Evolutionary conservation across 2,329 filamentous ascomycete genomes (phyloP), one percentile per base, ranked within the genome.

Genomic region (Myriosclerotinia curreyana): DNA sequence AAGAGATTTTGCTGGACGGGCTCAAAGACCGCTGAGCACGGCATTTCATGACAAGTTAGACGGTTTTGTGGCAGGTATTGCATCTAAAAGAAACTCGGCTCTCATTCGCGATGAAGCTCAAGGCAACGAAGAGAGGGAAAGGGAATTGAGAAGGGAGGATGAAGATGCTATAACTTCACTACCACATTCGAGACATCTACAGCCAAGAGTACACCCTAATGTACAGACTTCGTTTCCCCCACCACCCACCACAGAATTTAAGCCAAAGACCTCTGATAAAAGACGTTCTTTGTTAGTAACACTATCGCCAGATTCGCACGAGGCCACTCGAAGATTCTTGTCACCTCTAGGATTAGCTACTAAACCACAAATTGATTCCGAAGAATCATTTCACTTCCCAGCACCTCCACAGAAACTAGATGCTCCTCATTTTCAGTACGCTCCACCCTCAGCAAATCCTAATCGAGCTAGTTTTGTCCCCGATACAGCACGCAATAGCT

Each of bases 1-100:
- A 61, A 60, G 67, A 2, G 70, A 69, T 5, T 63, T 69, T 50
- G 70, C 67, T 49, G 79, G 77, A 75, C 80, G 78, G 73, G 85
- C 77, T 65, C 80, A 85, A 60, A 76, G 88, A 72, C 88, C 88
- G 3, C 81, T 94, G 64, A 92, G 88, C 71, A 87, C 88, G 70
- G 79, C 88, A 70, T 87, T 96, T 70, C 90, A 96, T 74, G 91
- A 96, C 76, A 92, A 89, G 75, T 85, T 96, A 64, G 92, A 96
- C 75, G 89, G 90, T 25, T 92, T 93, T 64, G 91, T 96, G 48
- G 89, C 93, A 36, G 91, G 89, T 52, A 91, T 96, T 64, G 92
- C 91, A 5, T 89, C 89, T 60, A 95, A 96, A 75, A 86, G 92
- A 62, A 92, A 92, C 78, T 96, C 91, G 5, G 88, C 90, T 2